These are phyloP conservation scores for Helicostylum pulchrum DNA, from an alignment of 192 early-diverging fungal genomes.

Conservation along the genomic window DNA sequence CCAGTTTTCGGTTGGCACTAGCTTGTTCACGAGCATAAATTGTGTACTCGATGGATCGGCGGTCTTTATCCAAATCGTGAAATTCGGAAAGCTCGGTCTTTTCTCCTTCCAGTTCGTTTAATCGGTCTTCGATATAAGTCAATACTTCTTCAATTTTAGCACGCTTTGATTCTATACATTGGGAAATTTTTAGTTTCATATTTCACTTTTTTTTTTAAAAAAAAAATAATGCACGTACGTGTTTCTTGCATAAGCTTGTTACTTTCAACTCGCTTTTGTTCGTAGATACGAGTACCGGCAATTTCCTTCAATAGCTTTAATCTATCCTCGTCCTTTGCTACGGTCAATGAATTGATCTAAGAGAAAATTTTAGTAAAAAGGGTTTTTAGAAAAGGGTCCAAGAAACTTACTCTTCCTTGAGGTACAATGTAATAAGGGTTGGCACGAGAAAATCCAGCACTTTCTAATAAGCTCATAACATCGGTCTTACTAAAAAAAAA, in stretches of 20 bases:
- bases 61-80: conserved; percentile 80
- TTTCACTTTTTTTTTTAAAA: neutral
- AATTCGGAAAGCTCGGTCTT: conserved; percentile 91
- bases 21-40: conserved; percentile 88
- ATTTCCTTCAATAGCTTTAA: conserved; percentile 93
- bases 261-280: conserved; percentile 85
- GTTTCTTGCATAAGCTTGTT: conserved; percentile 92
- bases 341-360: conserved; percentile 88
- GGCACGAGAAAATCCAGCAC: conserved; percentile 92
- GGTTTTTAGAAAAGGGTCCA: no score
- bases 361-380: neutral
- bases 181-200: neutral
- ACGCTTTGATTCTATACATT: conserved; percentile 65
- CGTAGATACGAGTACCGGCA: conserved; percentile 96
- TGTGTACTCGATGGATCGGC: conserved; percentile 88
- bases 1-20: conserved; percentile 74
- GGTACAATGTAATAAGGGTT: conserved; percentile 99
- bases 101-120: conserved; percentile 88
- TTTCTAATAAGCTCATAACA: conserved; percentile 91
- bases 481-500: conserved; percentile 71
- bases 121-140: conserved; percentile 81
- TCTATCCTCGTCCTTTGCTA: conserved; percentile 89
- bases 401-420: conserved; percentile 77
- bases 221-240: conserved; percentile 38
- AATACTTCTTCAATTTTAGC: conserved; percentile 88